Conservation (phyloP, 2,329 filamentous ascomycete species). For the Colletotrichum sublineola region DNA sequence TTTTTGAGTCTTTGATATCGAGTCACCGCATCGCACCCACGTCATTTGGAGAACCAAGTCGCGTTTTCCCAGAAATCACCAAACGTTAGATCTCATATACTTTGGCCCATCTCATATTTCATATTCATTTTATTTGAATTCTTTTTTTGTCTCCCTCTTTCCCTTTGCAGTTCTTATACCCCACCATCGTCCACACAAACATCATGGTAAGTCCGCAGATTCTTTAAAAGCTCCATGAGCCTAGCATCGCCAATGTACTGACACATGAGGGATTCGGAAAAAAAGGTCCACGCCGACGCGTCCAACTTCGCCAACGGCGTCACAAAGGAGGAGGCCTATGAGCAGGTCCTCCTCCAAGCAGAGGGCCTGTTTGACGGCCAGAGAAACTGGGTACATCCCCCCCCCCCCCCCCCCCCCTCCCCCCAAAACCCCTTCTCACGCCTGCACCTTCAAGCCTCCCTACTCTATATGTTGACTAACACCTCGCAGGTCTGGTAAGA, state of each 20-base stretch:
- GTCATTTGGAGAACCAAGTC: neutral
- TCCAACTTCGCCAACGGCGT: constrained; percentile 78
- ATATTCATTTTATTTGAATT: neutral
- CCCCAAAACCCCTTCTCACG: neutral
- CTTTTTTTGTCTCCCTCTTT: too few species aligned
- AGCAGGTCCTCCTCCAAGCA: constrained; percentile 79
- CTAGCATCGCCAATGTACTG: constrained; percentile 3
- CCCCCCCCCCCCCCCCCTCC: neutral
- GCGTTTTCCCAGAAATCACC: neutral
- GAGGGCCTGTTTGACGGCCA: constrained; percentile 78
- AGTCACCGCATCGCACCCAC: neutral
- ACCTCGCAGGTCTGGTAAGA: constrained; percentile 57
- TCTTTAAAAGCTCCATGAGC: neutral
- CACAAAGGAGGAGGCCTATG: constrained; percentile 79
- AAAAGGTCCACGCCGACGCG: constrained; percentile 81
- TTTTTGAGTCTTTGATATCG: constrained; percentile 6
- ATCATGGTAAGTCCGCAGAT: neutral
- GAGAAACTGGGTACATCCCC: constrained; percentile 78
- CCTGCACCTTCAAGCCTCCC: too few species aligned
- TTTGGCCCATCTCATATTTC: neutral
- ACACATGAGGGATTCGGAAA: constrained; percentile 6
- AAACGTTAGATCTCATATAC: neutral
- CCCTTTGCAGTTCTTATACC: neutral
- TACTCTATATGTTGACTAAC: constrained; percentile 7
- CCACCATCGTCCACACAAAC: neutral